phyloP scores from a whole-genome alignment of 2,329 filamentous ascomycete genomes.

The Aspergillus fumigatus region DNA sequence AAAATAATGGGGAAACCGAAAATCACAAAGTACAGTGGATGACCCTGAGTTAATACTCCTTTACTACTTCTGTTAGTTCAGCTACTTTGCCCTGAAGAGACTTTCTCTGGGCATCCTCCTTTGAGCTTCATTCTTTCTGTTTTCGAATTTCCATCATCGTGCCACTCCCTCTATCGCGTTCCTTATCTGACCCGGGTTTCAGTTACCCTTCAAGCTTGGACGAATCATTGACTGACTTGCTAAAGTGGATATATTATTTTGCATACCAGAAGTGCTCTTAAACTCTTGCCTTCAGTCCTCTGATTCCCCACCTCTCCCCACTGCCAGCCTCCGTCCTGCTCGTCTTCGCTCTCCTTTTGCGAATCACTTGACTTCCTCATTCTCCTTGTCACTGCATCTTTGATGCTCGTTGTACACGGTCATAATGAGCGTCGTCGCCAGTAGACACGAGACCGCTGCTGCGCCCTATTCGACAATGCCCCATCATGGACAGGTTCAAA shows the following conservation, averaged over 20 bases:
- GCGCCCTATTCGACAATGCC: slow-evolving; percentile 27
- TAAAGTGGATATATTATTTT: not conserved
- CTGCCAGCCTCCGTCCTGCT: not conserved
- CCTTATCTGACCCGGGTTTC: not conserved
- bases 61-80: not conserved
- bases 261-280: not conserved
- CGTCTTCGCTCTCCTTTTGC: slow-evolving; percentile 2
- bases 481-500: slow-evolving; percentile 21
- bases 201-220: not conserved
- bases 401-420: slow-evolving; percentile 14
- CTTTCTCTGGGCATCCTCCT: slow-evolving; percentile 14
- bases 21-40: not conserved
- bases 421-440: slow-evolving; percentile 39
- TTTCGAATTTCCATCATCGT: not conserved
- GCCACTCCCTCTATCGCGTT: slow-evolving; percentile 1
- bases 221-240: not conserved
- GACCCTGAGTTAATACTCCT: not conserved
- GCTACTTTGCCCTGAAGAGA: slow-evolving; percentile 2
- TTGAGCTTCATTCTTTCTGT: not conserved
- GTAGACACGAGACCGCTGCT: slow-evolving; percentile 33
- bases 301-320: not conserved
- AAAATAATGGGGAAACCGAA: not conserved
- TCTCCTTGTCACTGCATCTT: slow-evolving; percentile 1
- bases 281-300: not conserved
- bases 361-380: slow-evolving; percentile 6